Conservation (phyloP, 768 basidiomycete species). For the Pulveroboletus sp. region DNA sequence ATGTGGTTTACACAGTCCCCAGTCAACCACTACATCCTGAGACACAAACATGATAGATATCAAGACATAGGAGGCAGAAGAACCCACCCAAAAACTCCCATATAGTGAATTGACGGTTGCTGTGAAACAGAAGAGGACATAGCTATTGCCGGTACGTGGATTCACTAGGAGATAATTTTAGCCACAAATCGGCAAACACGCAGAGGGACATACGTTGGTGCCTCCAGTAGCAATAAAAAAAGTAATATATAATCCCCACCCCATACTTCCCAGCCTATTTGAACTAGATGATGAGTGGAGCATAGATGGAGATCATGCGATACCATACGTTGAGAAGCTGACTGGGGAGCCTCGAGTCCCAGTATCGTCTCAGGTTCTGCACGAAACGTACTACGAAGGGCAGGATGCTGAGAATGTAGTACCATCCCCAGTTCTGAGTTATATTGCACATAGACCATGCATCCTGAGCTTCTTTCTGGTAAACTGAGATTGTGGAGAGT, state of each 20-base stretch:
- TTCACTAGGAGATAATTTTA: slow-evolving; percentile 21
- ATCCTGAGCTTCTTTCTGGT: slow-evolving; percentile 36
- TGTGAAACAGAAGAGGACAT: slow-evolving; percentile 66
- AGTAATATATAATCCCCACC: slow-evolving; percentile 56
- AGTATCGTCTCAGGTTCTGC: slow-evolving; percentile 85
- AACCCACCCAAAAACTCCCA: slow-evolving; percentile 69
- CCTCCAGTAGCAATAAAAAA: slow-evolving; percentile 78
- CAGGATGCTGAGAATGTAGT: slow-evolving; percentile 54
- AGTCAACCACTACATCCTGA: slow-evolving; percentile 87
- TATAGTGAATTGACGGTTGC: slow-evolving; percentile 65
- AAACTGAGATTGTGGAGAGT: slow-evolving; percentile 1
- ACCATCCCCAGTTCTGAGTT: slow-evolving; percentile 52
- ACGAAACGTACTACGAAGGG: slow-evolving; percentile 76
- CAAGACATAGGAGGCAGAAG: background rate
- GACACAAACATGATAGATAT: background rate
- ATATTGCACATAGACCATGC: slow-evolving; percentile 42
- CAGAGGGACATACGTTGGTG: slow-evolving; percentile 42
- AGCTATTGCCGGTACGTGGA: slow-evolving; percentile 40
- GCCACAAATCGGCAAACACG: background rate
- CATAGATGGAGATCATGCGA: background rate
- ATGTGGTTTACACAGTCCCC: slow-evolving; percentile 71
- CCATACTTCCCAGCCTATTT: slow-evolving; percentile 81
- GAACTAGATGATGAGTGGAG: background rate
- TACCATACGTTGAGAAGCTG: slow-evolving; percentile 82
- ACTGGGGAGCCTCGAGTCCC: slow-evolving; percentile 64